Evolutionary conservation across 2,329 filamentous ascomycete genomes (phyloP), one percentile per base, ranked within the genome.

Genomic region (Pyrenochaeta sp.): DNA sequence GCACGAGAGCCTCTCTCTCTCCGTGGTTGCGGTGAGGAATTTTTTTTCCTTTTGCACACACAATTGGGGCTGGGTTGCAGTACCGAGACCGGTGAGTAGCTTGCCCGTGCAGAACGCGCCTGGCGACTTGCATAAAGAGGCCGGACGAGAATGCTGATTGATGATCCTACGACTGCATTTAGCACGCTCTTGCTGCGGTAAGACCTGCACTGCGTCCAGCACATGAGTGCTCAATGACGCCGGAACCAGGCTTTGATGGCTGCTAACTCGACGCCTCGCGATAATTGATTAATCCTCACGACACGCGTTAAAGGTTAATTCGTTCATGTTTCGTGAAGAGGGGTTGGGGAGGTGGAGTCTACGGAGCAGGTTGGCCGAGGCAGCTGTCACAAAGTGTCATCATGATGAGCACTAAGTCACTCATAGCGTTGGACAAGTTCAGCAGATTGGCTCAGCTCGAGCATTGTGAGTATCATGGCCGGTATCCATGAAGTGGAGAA

Each of bases 281-380:
- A 35, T 22, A 31, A 42, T 30, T 22, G 30, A 23, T 26, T 35
- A 35, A 26, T 35, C 30, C 37, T 44, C 44, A 51, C 41, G 41
- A 44, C 48, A 51, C 44, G 48, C 48, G 43, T 39, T 42, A 23
- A 18, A 20, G 34, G 23, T 15, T 32, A 22, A 45, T 35, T 42
- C 41, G 41, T 45, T 15, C 28, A 32, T 30, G 48, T 52, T 52
- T 52, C 44, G 40, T 19, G 28, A 41, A 30, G 41, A 44, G 34
- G 29, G 38, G 35, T 27, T 21, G 35, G 40, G 21, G 35, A 27
- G 21, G 35, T 38, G 35, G 24, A 38, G 31, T 20, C 31, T 34
- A 7, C 31, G 31, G 31, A 9, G 31, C 21, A 34, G 19, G 31
- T 34, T 22, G 7, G 7, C 14, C 19, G 31, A 19, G 6, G 31